phyloP scores from a whole-genome alignment of 495 filamentous ascomycete genomes.

The Xylaria venustula region DNA sequence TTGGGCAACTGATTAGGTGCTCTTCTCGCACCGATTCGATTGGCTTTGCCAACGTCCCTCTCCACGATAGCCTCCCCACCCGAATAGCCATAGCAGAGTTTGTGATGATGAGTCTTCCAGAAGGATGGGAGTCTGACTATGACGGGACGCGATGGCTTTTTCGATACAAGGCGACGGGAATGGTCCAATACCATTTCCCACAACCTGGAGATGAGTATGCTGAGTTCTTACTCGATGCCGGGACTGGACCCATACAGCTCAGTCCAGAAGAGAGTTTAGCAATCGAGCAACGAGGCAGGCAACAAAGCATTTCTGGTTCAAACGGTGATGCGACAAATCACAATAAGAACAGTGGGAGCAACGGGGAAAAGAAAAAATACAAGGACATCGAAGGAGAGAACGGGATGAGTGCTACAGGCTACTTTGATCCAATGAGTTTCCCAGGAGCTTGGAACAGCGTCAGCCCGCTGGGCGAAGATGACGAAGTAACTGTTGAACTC shows the following conservation, averaged over 20 bases:
- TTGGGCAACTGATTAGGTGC: background rate
- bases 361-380: background rate
- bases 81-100: background rate
- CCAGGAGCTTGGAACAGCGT: conserved; percentile 36
- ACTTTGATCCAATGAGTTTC: conserved; percentile 45
- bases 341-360: conserved; percentile 16
- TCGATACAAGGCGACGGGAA: conserved; percentile 44
- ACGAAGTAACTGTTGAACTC: conserved; percentile 28
- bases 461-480: conserved; percentile 32
- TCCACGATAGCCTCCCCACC: background rate
- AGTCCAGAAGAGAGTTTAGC: conserved; percentile 36
- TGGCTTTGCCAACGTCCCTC: background rate
- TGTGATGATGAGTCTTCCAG: conserved; percentile 38
- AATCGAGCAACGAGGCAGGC: conserved; percentile 33
- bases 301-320: background rate
- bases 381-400: conserved; percentile 12
- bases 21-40: background rate
- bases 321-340: conserved; percentile 14
- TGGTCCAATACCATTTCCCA: conserved; percentile 48
- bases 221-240: conserved; percentile 36
- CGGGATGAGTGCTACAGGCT: conserved; percentile 29
- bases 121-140: conserved; percentile 50
- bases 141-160: conserved; percentile 50
- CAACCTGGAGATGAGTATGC: conserved; percentile 51
- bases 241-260: conserved; percentile 31